These are phyloP conservation scores for Hypericum androsaemum DNA, from an alignment of 345 rosid species.

Conservation along the genomic window DNA sequence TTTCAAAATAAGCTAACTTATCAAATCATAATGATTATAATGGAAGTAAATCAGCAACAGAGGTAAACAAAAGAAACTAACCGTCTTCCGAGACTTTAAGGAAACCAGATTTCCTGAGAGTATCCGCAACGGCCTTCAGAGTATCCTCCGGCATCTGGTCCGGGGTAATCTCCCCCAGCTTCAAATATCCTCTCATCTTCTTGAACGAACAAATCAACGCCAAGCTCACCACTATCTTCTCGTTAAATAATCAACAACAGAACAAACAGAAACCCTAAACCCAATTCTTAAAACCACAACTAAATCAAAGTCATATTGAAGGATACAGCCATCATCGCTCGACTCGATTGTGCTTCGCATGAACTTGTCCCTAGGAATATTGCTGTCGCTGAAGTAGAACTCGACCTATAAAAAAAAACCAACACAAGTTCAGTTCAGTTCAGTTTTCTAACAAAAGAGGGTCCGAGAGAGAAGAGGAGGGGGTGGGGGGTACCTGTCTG, in stretches of 20 bases:
- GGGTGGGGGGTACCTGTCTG: slow-evolving; percentile 46
- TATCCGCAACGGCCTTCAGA: slow-evolving; percentile 66
- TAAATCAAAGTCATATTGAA: neutral
- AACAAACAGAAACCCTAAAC: neutral
- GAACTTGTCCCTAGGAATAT: slow-evolving; percentile 73
- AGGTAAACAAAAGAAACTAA: slow-evolving; percentile 16
- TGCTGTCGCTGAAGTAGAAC: slow-evolving; percentile 93
- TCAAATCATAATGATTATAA: neutral
- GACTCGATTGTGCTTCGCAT: slow-evolving; percentile 50
- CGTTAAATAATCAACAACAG: slow-evolving; percentile 25
- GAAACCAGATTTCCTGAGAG: slow-evolving; percentile 56
- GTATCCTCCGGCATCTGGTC: slow-evolving; percentile 71
- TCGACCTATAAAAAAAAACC: slow-evolving; percentile 43
- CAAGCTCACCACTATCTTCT: slow-evolving; percentile 61
- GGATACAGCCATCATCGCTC: slow-evolving; percentile 79
- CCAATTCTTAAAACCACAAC: neutral
- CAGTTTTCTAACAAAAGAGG: neutral
- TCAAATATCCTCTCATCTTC: slow-evolving; percentile 80
- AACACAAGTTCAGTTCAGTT: too few species aligned
- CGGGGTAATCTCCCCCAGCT: slow-evolving; percentile 48
- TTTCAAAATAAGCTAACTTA: neutral
- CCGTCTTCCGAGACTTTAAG: slow-evolving; percentile 90
- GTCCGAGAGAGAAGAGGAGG: neutral
- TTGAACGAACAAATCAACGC: slow-evolving; percentile 84
- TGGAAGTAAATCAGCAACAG: neutral